These are phyloP conservation scores for Cryphonectria japonica DNA, from an alignment of 2,329 filamentous ascomycete species.

Conservation along the genomic window DNA sequence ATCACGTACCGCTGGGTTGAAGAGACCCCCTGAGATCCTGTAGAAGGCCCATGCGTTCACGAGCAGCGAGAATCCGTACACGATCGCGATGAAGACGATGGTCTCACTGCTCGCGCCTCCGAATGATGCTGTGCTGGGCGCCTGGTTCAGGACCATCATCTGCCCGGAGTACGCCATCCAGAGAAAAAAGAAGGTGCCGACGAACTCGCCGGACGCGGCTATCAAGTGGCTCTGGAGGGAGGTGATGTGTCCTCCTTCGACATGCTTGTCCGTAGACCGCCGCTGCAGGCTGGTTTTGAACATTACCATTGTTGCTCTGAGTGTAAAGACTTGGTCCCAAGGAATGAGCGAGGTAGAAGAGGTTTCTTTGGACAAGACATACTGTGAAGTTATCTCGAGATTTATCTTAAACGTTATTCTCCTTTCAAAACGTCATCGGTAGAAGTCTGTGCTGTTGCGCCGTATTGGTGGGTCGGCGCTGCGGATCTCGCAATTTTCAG, in stretches of 20 bases:
- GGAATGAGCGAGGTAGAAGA: background rate
- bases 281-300: slow-evolving; percentile 8
- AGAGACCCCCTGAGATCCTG: slow-evolving; percentile 48
- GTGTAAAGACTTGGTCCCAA: background rate
- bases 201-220: slow-evolving; percentile 42
- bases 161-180: slow-evolving; percentile 46
- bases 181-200: slow-evolving; percentile 49
- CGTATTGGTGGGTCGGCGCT: background rate
- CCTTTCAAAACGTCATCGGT: background rate
- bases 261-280: background rate
- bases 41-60: slow-evolving; percentile 56
- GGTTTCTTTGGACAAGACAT: background rate
- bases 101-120: slow-evolving; percentile 23
- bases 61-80: slow-evolving; percentile 49
- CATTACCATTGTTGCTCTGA: background rate
- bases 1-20: slow-evolving; percentile 43
- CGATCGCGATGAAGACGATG: slow-evolving; percentile 44
- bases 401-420: background rate
- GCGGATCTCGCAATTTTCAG: background rate
- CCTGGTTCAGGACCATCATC: slow-evolving; percentile 36
- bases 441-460: background rate
- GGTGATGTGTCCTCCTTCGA: slow-evolving; percentile 15
- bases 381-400: background rate
- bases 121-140: background rate
- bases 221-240: slow-evolving; percentile 13